Evolutionary conservation across 1,139 yeast species (phyloP), one percentile per base, ranked within the genome.

Genomic region (Hansenula anomala): DNA sequence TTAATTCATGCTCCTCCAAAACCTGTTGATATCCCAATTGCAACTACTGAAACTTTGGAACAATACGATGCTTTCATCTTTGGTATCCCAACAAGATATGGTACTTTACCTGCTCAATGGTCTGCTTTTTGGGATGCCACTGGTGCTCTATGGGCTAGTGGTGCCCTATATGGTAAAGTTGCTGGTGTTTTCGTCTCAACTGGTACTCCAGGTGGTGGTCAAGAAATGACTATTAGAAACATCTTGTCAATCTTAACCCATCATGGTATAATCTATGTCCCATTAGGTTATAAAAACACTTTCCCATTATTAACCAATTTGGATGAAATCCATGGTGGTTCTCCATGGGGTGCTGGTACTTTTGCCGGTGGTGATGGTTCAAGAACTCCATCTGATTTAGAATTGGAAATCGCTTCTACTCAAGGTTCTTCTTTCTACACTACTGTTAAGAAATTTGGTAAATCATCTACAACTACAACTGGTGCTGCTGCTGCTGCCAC

Each of bases 341-440:
- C 89, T 41, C 77, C 95, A 41, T 85, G 89, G 88, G 95, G 95
- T 64, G 87, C 95, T 37, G 94, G 94, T 55, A 69, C 87, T 42
- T 70, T 73, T 54, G 89, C 95, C 28, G 88, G 80, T 49, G 69
- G 74, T 40, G 90, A 82, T 55, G 95, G 95, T 50, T 78, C 87
- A 15, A 78, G 94, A 71, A 69, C 67, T 56, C 85, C 90, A 42
- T 53, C 75, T 42, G 74, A 69, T 39, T 67, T 80, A 44, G 95
- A 85, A 67, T 66, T 75, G 55, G 72, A 73, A 50, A 55, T 84
- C 48, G 89, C 80, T 36, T 57, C 55, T 41, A 64, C 61, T 44
- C 87, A 80, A 63, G 87, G 86, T 63, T 61, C 66, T 48, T 58
- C 66, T 43, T 78, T 78, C 63, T 43, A 33, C 19, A 28, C 38